Evolutionary conservation across 2,329 filamentous ascomycete species (phyloP), one percentile per base, ranked within the genome.

Genomic region (Didymella exigua): DNA sequence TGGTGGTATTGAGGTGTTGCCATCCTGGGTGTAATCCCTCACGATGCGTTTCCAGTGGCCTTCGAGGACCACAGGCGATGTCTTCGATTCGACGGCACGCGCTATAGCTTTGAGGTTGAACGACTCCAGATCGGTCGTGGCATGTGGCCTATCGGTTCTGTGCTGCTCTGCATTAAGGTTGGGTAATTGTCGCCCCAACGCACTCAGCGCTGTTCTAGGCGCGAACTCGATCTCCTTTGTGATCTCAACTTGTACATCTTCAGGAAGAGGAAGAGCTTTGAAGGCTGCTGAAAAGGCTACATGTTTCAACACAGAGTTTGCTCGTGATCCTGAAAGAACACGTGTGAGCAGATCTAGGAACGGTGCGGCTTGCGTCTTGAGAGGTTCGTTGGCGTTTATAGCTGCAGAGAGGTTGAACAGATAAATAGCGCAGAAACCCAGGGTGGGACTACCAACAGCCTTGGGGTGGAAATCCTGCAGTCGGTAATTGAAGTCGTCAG

Each of bases 381-480:
- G 44, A 6, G 56, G 33, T 7, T 69, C 55, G 6, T 56, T 46
- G 3, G 68, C 24, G 0, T 56, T 45, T 16, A 67, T 41, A 16
- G 60, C 54, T 30, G 66, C 62, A 11, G 72, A 69, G 11, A 71
- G 47, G 11, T 61, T 67, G 56, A 71, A 75, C 2, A 73, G 47
- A 24, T 67, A 65, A 2, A 73, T 50, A 4, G 73, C 72, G 36
- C 69, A 70, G 48, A 73, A 72, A 2, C 59, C 65, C 2, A 71
- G 46, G 2, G 38, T 41, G 14, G 66, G 33, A 27, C 55, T 62
- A 2, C 48, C 59, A 23, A 57, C 3, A 24, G 49, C 56, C 23
- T 62, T 63, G 2, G 70, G 68, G 41, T 69, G 63, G 30, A 63
- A 70, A 1, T 58, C 38, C 23, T 71, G 63, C 21, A 75, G 30